Percentiles rank a stretch among this genome's conserved stretches.
Evolutionary conservation across 2,329 filamentous ascomycete genomes (phyloP).

Genomic region (Epichloe sibirici): DNA sequence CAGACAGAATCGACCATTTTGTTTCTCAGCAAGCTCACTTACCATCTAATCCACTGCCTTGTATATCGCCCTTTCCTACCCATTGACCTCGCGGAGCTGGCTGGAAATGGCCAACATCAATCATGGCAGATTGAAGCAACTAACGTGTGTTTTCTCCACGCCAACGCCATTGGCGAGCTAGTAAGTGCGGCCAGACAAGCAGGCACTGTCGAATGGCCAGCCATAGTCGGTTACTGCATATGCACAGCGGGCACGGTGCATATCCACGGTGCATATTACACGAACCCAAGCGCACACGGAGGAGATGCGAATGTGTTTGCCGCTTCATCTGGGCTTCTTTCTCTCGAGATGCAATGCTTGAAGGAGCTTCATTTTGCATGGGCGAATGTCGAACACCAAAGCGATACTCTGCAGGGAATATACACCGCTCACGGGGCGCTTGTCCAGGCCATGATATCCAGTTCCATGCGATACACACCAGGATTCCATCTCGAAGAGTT

Average conservation of each 20-base stretch:
- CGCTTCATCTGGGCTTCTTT: constrained; percentile 54
- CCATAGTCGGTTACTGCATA: constrained; percentile 77
- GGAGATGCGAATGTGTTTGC: constrained; percentile 52
- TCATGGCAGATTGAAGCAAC: constrained; percentile 90
- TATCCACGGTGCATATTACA: constrained; percentile 75
- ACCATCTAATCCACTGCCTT: constrained; percentile 76
- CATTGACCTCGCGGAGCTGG: constrained; percentile 69
- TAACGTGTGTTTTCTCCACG: constrained; percentile 74
- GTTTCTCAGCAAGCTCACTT: constrained; percentile 74
- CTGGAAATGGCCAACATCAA: constrained; percentile 71
- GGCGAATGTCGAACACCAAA: constrained; percentile 69
- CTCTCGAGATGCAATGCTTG: constrained; percentile 68
- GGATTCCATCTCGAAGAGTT: constrained; percentile 82
- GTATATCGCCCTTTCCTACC: constrained; percentile 81
- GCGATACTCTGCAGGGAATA: constrained; percentile 64
- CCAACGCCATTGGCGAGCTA: constrained; percentile 75
- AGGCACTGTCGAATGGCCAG: constrained; percentile 69
- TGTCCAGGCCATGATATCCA: constrained; percentile 58
- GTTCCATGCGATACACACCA: constrained; percentile 56
- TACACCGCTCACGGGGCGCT: constrained; percentile 70
- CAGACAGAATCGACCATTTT: constrained; percentile 67
- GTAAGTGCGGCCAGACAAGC: constrained; percentile 67
- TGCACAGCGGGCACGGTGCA: constrained; percentile 81
- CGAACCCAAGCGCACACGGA: constrained; percentile 29
- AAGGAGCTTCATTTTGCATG: constrained; percentile 63